Evolutionary conservation across 1,139 yeast species (phyloP).

Genomic region (Suhomyces chickasaworum): DNA sequence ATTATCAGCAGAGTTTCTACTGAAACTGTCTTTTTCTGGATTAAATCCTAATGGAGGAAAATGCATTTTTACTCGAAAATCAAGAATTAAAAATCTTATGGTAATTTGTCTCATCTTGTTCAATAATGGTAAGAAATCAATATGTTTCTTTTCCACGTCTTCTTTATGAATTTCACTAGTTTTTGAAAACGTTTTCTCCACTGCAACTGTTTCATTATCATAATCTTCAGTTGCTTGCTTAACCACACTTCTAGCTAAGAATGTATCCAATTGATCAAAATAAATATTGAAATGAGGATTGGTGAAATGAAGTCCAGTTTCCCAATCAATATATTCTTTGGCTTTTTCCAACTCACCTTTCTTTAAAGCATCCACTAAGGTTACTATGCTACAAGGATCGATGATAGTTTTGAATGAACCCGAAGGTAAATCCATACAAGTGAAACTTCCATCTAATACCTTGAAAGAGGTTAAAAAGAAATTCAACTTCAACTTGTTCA

Average conservation of each 20-base stretch:
- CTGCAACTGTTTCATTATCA: slow-evolving; percentile 5
- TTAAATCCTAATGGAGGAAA: slow-evolving; percentile 31
- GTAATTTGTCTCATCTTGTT: slow-evolving; percentile 24
- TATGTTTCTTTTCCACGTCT: neutral
- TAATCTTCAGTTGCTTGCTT: neutral
- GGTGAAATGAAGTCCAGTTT: slow-evolving; percentile 22
- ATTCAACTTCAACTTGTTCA: slow-evolving; percentile 19
- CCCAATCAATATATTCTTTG: slow-evolving; percentile 17
- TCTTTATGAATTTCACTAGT: neutral
- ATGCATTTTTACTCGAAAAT: slow-evolving; percentile 33
- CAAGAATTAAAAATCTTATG: slow-evolving; percentile 35
- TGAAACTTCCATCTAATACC: slow-evolving; percentile 32
- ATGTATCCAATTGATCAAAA: slow-evolving; percentile 38
- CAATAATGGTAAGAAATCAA: slow-evolving; percentile 9
- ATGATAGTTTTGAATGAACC: slow-evolving; percentile 25
- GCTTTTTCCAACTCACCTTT: slow-evolving; percentile 9
- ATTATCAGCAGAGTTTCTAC: slow-evolving; percentile 34
- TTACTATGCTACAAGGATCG: slow-evolving; percentile 16
- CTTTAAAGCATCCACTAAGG: slow-evolving; percentile 15
- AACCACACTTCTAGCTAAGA: neutral
- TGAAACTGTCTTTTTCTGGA: slow-evolving; percentile 22
- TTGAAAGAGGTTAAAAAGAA: slow-evolving; percentile 31
- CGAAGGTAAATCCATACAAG: slow-evolving; percentile 42
- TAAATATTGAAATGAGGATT: slow-evolving; percentile 41
- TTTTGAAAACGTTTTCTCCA: neutral